Base-by-base conservation (phyloP, 192 early-diverging fungal species). In the Podila epicladia region DNA sequence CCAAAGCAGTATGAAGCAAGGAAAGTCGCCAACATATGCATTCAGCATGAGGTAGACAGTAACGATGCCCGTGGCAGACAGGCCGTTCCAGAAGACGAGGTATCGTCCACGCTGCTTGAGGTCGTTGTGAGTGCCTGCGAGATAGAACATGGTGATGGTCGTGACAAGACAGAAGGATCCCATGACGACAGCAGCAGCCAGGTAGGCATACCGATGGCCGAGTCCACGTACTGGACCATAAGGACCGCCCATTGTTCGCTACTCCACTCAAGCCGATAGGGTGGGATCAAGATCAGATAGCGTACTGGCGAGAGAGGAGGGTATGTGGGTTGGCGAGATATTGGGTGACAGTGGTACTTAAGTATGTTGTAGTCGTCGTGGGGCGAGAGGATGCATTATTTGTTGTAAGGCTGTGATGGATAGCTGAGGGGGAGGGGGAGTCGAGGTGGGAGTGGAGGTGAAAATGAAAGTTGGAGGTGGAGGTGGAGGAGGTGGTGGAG, bases 61-160 rank as follows among this genome's bases (percentile, higher is more conserved):
- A 59, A 79, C 71, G 62, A 72, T 41, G 4, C 58, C 70, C n/a
- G 70, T 72, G 41, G 76, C 76, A 6, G 76, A 71, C 51, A 79
- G 29, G 9, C 76, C 76, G 53, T 79, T 79, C 76, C 76, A 79
- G 33, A 72, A 67, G 28, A 79, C 66, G 17, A 79, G 76, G 57
- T 79, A 79, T 29, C 70, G 76, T n/a, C 76, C 76, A 64, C 76
- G 76, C 64, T 79, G 76, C 58, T 79, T 79, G 35, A 79, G 65
- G 48, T 79, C 76, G 55, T 79, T 79, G 20, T 79, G 60, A 8
- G 70, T 72, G 26, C 65, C 71, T 45, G 76, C 64, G 55, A 79
- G 76, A 60, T 62, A 53, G 28, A 79, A 79, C 38, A 64, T 72
- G 26, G 72, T 28, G 55, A 79, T 28, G 41, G 76, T 79, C 4